A percentile compares a stretch with the other conserved stretches of the same genome.
phyloP scores from a whole-genome alignment of 768 basidiomycete genomes.

The Coprinopsis strossmayeri region DNA sequence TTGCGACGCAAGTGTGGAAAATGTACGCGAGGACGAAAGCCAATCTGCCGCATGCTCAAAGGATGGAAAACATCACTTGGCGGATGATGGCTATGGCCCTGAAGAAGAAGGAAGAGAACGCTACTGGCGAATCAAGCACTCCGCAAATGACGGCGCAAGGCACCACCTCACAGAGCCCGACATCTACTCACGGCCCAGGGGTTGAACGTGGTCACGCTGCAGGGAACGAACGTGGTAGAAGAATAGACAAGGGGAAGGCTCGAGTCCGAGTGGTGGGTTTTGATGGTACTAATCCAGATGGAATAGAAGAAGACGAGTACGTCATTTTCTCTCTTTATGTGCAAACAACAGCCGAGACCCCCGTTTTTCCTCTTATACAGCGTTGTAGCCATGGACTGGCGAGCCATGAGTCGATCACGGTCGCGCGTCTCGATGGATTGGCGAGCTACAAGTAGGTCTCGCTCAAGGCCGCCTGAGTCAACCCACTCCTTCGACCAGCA shows the following conservation, averaged over 20 bases:
- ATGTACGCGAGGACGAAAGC: conserved; percentile 91
- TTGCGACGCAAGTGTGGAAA: conserved; percentile 96
- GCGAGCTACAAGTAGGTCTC: conserved; percentile 72
- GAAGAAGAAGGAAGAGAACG: conserved; percentile 77
- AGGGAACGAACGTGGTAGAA: conserved; percentile 57
- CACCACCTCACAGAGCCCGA: conserved; percentile 4
- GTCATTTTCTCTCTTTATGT: conserved; percentile 16
- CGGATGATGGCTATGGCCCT: conserved; percentile 96
- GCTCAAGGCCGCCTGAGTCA: conserved; percentile 65
- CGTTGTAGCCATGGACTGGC: conserved; percentile 83
- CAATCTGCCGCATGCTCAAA: conserved; percentile 82
- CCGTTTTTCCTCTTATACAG: conserved; percentile 26
- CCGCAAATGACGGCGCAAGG: neutral
- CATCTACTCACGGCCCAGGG: conserved; percentile 14
- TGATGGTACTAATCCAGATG: conserved; percentile 69
- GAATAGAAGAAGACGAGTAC: conserved; percentile 68
- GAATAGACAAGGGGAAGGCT: conserved; percentile 76
- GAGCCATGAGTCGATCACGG: conserved; percentile 83
- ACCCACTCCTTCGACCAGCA: conserved; percentile 41
- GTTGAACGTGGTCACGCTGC: conserved; percentile 17
- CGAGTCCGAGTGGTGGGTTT: conserved; percentile 78
- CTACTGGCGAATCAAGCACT: conserved; percentile 9
- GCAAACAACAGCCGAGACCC: conserved; percentile 5
- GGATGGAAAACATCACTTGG: conserved; percentile 99
- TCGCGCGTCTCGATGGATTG: conserved; percentile 92